phyloP scores from a whole-genome alignment of 768 basidiomycete species.

The Tylopilus cervinicoccineus region DNA sequence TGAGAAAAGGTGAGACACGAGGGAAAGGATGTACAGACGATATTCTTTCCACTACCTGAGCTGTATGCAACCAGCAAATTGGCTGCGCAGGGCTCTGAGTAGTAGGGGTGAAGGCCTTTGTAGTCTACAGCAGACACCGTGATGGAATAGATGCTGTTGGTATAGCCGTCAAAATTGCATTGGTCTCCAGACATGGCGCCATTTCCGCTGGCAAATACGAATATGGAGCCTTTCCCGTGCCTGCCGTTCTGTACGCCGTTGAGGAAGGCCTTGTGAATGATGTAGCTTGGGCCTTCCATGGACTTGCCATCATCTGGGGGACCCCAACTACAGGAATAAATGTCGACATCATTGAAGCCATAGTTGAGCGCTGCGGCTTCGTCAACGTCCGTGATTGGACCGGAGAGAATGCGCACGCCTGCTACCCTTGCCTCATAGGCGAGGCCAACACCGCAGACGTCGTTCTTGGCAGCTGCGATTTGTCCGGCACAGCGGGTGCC shows the following conservation, averaged over 20 bases:
- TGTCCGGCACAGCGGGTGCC: constrained; percentile 98
- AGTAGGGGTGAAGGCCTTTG: constrained; percentile 92
- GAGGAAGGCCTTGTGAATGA: constrained; percentile 91
- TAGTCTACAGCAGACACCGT: constrained; percentile 95
- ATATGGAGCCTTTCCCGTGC: constrained; percentile 85
- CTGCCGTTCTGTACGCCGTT: constrained; percentile 93
- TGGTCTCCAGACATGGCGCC: constrained; percentile 90
- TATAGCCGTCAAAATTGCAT: constrained; percentile 99
- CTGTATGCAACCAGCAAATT: constrained; percentile 97
- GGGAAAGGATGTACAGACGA: constrained; percentile 52
- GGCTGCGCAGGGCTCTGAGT: constrained; percentile 96
- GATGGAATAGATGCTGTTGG: constrained; percentile 94
- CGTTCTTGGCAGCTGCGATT: constrained; percentile 89
- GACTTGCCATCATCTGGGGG: constrained; percentile 91
- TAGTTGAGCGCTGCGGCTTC: constrained; percentile 95
- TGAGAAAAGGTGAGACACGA: constrained; percentile 12
- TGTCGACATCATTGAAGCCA: constrained; percentile 86
- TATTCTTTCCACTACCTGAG: constrained; percentile 90
- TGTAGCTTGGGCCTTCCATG: constrained; percentile 90
- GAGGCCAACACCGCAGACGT: constrained; percentile 91
- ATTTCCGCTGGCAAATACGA: constrained; percentile 97
- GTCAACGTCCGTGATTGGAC: constrained; percentile 91
- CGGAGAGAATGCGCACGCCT: constrained; percentile 92
- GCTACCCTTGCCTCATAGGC: constrained; percentile 90
- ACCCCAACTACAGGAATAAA: constrained; percentile 96